Conservation (phyloP, 1,284 basidiomycete genomes). For the Irpex sp. region DNA sequence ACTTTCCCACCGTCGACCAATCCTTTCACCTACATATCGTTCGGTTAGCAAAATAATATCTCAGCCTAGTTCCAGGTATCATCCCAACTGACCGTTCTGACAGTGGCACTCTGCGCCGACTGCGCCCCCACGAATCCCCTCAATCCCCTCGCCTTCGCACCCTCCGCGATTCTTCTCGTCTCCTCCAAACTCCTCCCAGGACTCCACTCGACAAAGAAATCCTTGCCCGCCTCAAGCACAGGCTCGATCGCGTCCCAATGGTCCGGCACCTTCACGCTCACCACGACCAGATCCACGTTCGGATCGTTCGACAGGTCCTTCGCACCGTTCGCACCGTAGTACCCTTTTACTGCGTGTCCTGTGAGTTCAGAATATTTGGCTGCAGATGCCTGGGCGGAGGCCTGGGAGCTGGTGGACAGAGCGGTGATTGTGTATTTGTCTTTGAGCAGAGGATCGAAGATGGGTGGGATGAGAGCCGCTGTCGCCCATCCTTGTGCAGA, state of each 20-base stretch:
- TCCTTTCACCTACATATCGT: conserved; percentile 1
- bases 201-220: conserved; percentile 37
- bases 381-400: conserved; percentile 24
- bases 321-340: conserved; percentile 20
- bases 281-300: conserved; percentile 31
- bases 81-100: conserved; percentile 23
- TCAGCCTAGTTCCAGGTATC: background rate
- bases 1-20: background rate
- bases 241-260: conserved; percentile 25
- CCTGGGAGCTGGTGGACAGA: conserved; percentile 23
- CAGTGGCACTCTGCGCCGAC: conserved; percentile 20
- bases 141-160: conserved; percentile 27
- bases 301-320: conserved; percentile 26
- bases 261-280: conserved; percentile 27
- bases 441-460: conserved; percentile 16
- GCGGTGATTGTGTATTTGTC: conserved; percentile 24
- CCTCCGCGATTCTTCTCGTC: conserved; percentile 27
- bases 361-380: conserved; percentile 20
- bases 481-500: conserved; percentile 31
- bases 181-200: conserved; percentile 26
- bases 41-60: background rate
- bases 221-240: conserved; percentile 32
- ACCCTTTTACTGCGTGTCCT: conserved; percentile 22
- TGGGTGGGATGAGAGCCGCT: conserved; percentile 18
- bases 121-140: conserved; percentile 31